Conservation (phyloP, 306 rosid species). For the Amphicarpaea edgeworthii region DNA sequence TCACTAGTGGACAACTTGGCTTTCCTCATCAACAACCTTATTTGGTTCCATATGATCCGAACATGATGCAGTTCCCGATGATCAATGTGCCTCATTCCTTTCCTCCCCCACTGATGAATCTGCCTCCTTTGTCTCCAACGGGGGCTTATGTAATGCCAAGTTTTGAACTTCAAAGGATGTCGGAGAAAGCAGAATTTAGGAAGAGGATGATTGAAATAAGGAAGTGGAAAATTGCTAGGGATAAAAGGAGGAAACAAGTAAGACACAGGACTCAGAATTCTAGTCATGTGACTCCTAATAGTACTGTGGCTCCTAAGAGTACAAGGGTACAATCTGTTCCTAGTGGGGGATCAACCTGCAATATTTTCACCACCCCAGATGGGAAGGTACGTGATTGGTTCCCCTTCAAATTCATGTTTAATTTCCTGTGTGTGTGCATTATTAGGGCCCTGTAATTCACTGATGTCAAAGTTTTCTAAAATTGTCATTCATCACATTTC, state of each 20-base stretch:
- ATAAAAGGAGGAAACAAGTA: constrained; percentile 51
- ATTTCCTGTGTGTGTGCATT: neutral
- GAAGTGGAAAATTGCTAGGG: constrained; percentile 52
- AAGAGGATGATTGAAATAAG: constrained; percentile 21
- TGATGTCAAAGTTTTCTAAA: neutral
- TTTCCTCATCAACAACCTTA: neutral
- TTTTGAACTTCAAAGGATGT: neutral
- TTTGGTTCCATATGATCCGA: neutral
- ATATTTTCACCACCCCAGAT: constrained; percentile 51
- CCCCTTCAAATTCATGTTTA: neutral
- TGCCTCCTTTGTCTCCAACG: neutral
- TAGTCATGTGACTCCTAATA: neutral
- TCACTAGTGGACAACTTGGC: neutral
- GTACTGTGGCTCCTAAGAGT: neutral
- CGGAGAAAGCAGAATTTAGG: constrained; percentile 39
- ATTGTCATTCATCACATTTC: too few species aligned
- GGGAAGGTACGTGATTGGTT: constrained; percentile 59
- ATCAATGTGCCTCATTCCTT: neutral
- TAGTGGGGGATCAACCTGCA: too few species aligned
- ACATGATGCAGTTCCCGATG: neutral
- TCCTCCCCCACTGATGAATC: neutral
- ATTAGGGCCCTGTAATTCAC: neutral
- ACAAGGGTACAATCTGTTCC: neutral
- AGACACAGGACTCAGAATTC: constrained; percentile 51
- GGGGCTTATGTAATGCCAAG: neutral